A percentile compares a stretch with the other conserved stretches of the same genome.
Conservation (phyloP, 2,329 filamentous ascomycete genomes). For the Clarireedia paspali region DNA sequence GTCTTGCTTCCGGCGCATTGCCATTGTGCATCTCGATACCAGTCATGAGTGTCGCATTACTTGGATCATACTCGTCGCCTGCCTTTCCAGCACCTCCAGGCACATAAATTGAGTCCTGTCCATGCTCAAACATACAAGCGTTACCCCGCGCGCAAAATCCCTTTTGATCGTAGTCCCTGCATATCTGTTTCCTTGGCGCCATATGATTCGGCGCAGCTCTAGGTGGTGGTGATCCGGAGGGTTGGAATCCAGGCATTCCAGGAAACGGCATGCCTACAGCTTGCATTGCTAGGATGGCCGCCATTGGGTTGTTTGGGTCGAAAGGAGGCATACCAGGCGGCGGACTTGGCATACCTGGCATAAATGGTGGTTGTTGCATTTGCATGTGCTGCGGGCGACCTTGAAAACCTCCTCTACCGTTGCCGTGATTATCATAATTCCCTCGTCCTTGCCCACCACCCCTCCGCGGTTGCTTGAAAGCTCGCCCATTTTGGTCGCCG, state of each 20-base stretch:
- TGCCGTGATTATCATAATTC: slow-evolving; percentile 29
- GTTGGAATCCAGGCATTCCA: slow-evolving; percentile 32
- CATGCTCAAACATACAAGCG: slow-evolving; percentile 64
- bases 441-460: slow-evolving; percentile 36
- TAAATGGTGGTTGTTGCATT: slow-evolving; percentile 16
- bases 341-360: slow-evolving; percentile 18
- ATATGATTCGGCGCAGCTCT: slow-evolving; percentile 1
- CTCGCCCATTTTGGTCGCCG: slow-evolving; percentile 33
- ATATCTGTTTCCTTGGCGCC: slow-evolving; percentile 36
- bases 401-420: slow-evolving; percentile 27
- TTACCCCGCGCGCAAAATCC: slow-evolving; percentile 63
- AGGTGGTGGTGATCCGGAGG: slow-evolving; percentile 5
- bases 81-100: slow-evolving; percentile 19
- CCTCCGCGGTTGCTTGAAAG: slow-evolving; percentile 53
- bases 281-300: slow-evolving; percentile 54
- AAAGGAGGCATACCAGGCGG: slow-evolving; percentile 38
- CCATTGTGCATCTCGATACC: slow-evolving; percentile 19
- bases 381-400: slow-evolving; percentile 17
- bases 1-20: neutral
- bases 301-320: slow-evolving; percentile 53
- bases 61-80: slow-evolving; percentile 49
- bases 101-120: slow-evolving; percentile 41
- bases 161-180: slow-evolving; percentile 64
- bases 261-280: slow-evolving; percentile 44
- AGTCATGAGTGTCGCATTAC: slow-evolving; percentile 38